Evolutionary conservation across 2,329 filamentous ascomycete species (phyloP), one percentile per base, ranked within the genome.

Genomic region (Aspergillus piperis): DNA sequence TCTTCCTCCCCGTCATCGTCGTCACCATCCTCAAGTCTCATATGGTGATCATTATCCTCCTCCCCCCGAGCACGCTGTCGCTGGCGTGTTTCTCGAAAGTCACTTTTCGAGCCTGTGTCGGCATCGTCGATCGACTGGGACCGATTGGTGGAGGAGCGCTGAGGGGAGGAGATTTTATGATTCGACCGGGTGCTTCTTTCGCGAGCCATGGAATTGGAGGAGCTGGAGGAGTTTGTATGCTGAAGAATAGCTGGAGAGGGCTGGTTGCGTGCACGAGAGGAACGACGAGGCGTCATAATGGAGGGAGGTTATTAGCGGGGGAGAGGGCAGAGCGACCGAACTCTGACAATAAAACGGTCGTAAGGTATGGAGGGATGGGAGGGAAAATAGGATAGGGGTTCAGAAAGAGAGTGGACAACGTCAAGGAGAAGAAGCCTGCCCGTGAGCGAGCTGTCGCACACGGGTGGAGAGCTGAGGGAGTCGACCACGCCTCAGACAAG

Each of bases 181-280:
- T 88, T 85, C 54, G 87, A 86, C 76, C 90, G 85, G 54, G 89
- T 90, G 72, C 82, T 86, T 75, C 91, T 87, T 69, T 96, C 92
- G 71, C 91, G 90, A 69, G 84, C 85, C 63, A 91, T 93, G 44
- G 90, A 88, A 67, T 79, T 80, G 19, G 83, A 85, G 71, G 89
- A 90, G 62, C 88, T 93, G 44, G 91, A 88, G 54, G 89, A 87
- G 64, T 90, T 92, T 64, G 90, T 91, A 70, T 91, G 88, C 70
- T 91, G 88, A 70, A 89, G 87, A 78, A 87, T 86, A 71, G 88
- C 85, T 70, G 84, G 82, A 64, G 82, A 80, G 71, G 85, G 85
- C 81, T 93, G 90, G 75, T 85, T 86, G 79, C 91, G 90, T 82
- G 92, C 92, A 84, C 94, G 89, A 78, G 93, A 95, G 73, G 93